Base-by-base conservation (phyloP, 108 stramenopile genomes). In the Chaetoceros tenuissimus region DNA sequence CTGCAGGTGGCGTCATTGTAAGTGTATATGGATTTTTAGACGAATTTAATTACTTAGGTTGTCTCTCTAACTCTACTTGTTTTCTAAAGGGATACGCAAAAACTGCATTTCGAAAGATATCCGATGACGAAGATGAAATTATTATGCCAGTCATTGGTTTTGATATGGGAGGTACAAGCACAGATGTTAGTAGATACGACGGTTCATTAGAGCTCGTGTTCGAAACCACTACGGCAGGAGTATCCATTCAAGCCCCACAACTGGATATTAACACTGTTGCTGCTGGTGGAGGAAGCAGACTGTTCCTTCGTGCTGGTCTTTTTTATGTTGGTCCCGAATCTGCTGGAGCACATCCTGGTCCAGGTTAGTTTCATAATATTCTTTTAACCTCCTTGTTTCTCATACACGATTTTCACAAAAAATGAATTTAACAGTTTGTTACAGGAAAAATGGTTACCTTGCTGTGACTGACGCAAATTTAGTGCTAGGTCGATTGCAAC, bases 381-480 rank as follows among this genome's bases (percentile, higher is more conserved):
- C n/a, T n/a, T n/a, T n/a, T n/a, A n/a, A n/a, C n/a, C n/a, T n/a
- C n/a, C n/a, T n/a, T n/a, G n/a, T n/a, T n/a, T n/a, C n/a, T n/a
- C n/a, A n/a, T n/a, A n/a, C n/a, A n/a, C n/a, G n/a, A n/a, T n/a
- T n/a, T n/a, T n/a, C n/a, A n/a, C n/a, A n/a, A n/a, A n/a, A n/a
- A n/a, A n/a, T n/a, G n/a, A n/a, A n/a, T n/a, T n/a, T n/a, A n/a
- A n/a, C n/a, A 18, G 79, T 98, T 28, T 99, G 97, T 65, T 99
- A 99, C 67, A 83, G 96, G 29, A 98, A 98, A 68, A 94, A 94
- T 73, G 97, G 97, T 0, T 70, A 79, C 46, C 60, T 99, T 34
- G 92, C 98, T n/a, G 94, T 99, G 3, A 99, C 98, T 23, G 98
- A 99, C 73, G 98, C 98, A 28, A 98, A 99, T 62, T 78, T 95